Percentiles rank a stretch among this genome's conserved stretches.
These are phyloP conservation scores for Scutellaria galericulata DNA, from an alignment of 257 asterid genomes.

Conservation along the genomic window DNA sequence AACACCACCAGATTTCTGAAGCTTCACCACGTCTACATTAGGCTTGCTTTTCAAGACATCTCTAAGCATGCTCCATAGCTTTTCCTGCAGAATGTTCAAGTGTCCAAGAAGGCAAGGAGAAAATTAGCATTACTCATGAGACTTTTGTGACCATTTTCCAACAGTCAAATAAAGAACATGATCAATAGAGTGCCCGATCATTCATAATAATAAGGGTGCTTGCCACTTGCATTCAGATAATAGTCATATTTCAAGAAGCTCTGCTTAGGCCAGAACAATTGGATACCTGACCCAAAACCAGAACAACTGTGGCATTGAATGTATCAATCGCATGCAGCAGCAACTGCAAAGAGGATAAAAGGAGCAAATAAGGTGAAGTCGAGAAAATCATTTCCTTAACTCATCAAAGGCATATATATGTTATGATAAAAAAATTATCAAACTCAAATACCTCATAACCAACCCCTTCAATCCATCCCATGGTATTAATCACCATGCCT, in stretches of 20 bases:
- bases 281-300: slow-evolving; percentile 95
- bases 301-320: slow-evolving; percentile 80
- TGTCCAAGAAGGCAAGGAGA: slow-evolving; percentile 30
- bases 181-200: slow-evolving; percentile 7
- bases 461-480: slow-evolving; percentile 98
- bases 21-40: slow-evolving; percentile 94
- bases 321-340: slow-evolving; percentile 91
- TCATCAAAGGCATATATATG: slow-evolving; percentile 12
- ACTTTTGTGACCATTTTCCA: neutral
- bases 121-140: slow-evolving; percentile 19
- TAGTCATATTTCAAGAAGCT: slow-evolving; percentile 23
- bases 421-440: neutral
- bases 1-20: slow-evolving; percentile 98
- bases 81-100: slow-evolving; percentile 62
- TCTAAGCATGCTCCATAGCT: slow-evolving; percentile 98
- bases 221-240: slow-evolving; percentile 28
- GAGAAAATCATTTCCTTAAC: slow-evolving; percentile 13
- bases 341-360: slow-evolving; percentile 58
- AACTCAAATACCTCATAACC: slow-evolving; percentile 83
- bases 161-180: neutral
- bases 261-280: slow-evolving; percentile 27
- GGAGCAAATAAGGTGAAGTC: slow-evolving; percentile 11
- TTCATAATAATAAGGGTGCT: slow-evolving; percentile 17
- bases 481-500: slow-evolving; percentile 94
- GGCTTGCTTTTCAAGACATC: slow-evolving; percentile 75